Base-by-base conservation (phyloP, 2,329 filamentous ascomycete genomes). In the Teratosphaeriaceae sp. region DNA sequence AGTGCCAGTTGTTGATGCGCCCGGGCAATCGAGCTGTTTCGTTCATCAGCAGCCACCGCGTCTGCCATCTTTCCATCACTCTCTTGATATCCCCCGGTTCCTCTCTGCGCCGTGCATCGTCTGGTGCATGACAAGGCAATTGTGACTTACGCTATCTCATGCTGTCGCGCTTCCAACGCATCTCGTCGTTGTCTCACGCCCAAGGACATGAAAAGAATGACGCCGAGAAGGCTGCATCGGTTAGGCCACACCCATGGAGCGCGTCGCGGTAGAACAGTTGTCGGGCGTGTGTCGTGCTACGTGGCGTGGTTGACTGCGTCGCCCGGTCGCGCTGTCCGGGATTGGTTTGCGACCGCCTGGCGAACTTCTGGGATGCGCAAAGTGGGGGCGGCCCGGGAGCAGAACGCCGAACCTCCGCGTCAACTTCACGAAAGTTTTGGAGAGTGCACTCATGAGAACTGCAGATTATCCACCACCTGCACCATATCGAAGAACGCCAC, bases 161-260 rank as follows among this genome's bases (percentile, higher is more conserved):
- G 22, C 23, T 3, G 19, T 22, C 8, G 19, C 21, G 19, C 15
- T 8, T 27, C n/a, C 15, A 34, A 20, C 38, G 16, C 65, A 59
- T 65, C 63, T 58, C 59, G 59, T 57, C 66, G 66, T 58, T n/a
- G 8, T 8, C 60, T 60, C 55, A 60, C 61, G 61, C 67, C 65
- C 61, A 70, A 59, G 62, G 68, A 72, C 70, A 73, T 73, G 65
- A 65, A 66, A 68, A 26, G 27, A 55, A 51, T 39, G 22, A 23
- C 11, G 22, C 13, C 5, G 11, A 5, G 11, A 3, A 26, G n/a
- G 12, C 66, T 61, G 68, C 68, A 71, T 71, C 69, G 65, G 69
- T 69, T 64, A 63, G 66, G 63, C 63, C 51, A 38, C 18, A 49
- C 53, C 57, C 52, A 52, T 54, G 52, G 57, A 53, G 59, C 42